Percentiles rank a stretch among this genome's conserved stretches.
phyloP scores from a whole-genome alignment of 106 monocot genomes.

The Ottelia alismoides region DNA sequence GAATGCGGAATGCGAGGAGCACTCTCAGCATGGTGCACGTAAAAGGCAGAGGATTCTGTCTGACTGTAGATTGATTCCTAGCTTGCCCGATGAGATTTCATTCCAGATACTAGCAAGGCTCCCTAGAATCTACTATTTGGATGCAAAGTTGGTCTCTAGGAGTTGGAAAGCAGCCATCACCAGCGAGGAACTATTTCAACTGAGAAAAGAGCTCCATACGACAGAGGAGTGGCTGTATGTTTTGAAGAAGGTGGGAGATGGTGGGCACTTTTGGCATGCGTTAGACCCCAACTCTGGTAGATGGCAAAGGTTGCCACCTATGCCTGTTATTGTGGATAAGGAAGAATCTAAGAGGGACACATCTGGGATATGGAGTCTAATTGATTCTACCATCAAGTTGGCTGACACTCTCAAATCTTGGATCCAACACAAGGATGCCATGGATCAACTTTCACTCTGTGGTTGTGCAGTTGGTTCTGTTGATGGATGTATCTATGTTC shows the following conservation, averaged over 20 bases:
- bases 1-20: too few relatives aligned
- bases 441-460: slow-evolving; percentile 40
- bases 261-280: slow-evolving; percentile 52
- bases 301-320: slow-evolving; percentile 75
- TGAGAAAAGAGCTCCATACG: slow-evolving; percentile 52
- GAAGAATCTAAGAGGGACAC: slow-evolving; percentile 31
- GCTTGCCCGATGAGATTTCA: slow-evolving; percentile 79
- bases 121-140: slow-evolving; percentile 47
- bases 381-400: slow-evolving; percentile 47
- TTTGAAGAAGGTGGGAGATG: slow-evolving; percentile 34
- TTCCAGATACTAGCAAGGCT: slow-evolving; percentile 75
- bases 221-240: slow-evolving; percentile 91
- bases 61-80: slow-evolving; percentile 50
- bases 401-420: slow-evolving; percentile 49
- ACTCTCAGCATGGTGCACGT: too few relatives aligned
- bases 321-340: slow-evolving; percentile 39
- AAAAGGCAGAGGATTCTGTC: too few relatives aligned
- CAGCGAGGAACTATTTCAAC: slow-evolving; percentile 35
- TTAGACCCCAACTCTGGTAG: slow-evolving; percentile 50
- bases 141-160: slow-evolving; percentile 36
- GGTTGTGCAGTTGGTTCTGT: slow-evolving; percentile 60
- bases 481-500: slow-evolving; percentile 75
- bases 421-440: slow-evolving; percentile 29
- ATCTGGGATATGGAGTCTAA: slow-evolving; percentile 39
- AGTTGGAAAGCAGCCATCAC: slow-evolving; percentile 64